phyloP scores from a whole-genome alignment of 371 early-diverging fungal species.

The Blastocladiella emersonii region DNA sequence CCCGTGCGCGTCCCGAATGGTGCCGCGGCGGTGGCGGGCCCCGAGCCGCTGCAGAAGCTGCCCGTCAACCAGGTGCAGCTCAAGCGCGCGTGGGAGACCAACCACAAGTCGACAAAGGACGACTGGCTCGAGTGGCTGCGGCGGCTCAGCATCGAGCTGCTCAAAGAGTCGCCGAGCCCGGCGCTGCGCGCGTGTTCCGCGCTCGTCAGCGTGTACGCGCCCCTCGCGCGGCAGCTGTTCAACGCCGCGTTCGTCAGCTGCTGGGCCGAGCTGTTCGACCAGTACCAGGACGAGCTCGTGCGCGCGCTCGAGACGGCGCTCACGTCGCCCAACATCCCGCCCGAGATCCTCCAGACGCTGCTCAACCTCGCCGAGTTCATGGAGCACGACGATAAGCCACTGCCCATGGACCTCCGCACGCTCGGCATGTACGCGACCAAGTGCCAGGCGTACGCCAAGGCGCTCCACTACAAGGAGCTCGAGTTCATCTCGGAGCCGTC shows the following conservation, averaged over 20 bases:
- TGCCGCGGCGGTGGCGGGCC: slow-evolving; percentile 27
- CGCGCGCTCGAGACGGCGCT: slow-evolving; percentile 72
- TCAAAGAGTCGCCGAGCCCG: slow-evolving; percentile 92
- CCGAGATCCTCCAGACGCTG: slow-evolving; percentile 80
- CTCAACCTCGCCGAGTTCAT: slow-evolving; percentile 93
- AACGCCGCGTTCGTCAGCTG: slow-evolving; percentile 96
- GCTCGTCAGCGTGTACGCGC: slow-evolving; percentile 68
- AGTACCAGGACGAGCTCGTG: slow-evolving; percentile 84
- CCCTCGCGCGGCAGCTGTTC: slow-evolving; percentile 81
- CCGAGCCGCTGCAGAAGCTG: slow-evolving; percentile 44
- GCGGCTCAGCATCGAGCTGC: slow-evolving; percentile 72
- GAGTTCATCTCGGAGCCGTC: slow-evolving; percentile 79
- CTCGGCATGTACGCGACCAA: slow-evolving; percentile 80
- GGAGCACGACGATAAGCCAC: slow-evolving; percentile 93
- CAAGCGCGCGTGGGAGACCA: slow-evolving; percentile 85
- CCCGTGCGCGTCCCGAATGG: neutral
- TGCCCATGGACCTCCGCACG: slow-evolving; percentile 83
- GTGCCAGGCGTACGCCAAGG: slow-evolving; percentile 93
- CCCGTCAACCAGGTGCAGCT: slow-evolving; percentile 78
- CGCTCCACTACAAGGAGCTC: slow-evolving; percentile 92
- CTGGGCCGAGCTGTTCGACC: slow-evolving; percentile 84
- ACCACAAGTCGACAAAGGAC: slow-evolving; percentile 77
- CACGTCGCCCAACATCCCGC: slow-evolving; percentile 68
- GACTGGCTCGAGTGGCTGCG: slow-evolving; percentile 97
- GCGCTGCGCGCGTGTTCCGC: slow-evolving; percentile 81